These are phyloP conservation scores for Deuterostichococcus epilithicus DNA, from an alignment of 139 green algal genomes.

Conservation along the genomic window DNA sequence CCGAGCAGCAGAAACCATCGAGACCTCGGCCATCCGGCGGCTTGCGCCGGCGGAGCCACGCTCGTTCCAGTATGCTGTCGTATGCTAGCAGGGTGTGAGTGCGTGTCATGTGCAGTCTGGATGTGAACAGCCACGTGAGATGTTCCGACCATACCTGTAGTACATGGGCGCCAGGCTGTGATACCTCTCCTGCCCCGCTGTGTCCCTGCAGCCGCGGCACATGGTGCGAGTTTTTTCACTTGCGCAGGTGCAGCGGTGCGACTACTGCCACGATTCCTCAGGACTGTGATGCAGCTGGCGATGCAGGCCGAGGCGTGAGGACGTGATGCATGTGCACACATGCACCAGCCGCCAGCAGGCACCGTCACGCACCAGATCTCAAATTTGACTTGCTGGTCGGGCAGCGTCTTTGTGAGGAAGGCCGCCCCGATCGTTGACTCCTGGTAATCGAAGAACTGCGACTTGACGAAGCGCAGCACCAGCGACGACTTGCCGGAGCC, in stretches of 20 bases:
- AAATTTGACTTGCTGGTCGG: constrained; percentile 96
- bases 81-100: neutral
- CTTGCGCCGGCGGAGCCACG: too few species aligned
- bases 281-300: neutral
- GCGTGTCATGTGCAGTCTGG: too few species aligned
- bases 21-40: too few species aligned
- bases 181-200: constrained; percentile 96
- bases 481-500: constrained; percentile 88
- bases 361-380: constrained; percentile 94
- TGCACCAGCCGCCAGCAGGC: too few species aligned
- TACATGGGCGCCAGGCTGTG: constrained; percentile 99
- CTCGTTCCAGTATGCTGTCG: too few species aligned
- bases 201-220: constrained; percentile 91
- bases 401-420: constrained; percentile 96
- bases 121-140: too few species aligned
- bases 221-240: too few species aligned
- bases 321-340: too few species aligned
- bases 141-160: constrained; percentile 75
- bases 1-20: neutral
- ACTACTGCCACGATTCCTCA: too few species aligned
- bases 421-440: constrained; percentile 97
- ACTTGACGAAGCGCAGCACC: constrained; percentile 95
- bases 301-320: too few species aligned
- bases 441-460: constrained; percentile 98
- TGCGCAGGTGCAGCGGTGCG: too few species aligned